Conservation (phyloP, 2,329 filamentous ascomycete genomes). For the Tothia fuscella region DNA sequence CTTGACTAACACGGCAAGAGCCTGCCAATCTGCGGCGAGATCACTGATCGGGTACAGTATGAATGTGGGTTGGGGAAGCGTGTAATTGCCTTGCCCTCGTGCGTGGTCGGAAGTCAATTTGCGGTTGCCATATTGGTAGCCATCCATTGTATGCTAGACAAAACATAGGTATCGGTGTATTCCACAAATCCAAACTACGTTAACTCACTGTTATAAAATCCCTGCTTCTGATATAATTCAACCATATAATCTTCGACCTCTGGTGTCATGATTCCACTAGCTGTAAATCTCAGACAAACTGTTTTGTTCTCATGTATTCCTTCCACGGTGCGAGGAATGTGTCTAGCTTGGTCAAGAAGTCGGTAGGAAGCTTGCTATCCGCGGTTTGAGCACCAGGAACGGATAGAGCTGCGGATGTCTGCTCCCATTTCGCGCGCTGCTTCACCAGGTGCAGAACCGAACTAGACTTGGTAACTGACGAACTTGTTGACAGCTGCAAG, state of each 20-base stretch:
- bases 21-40: conserved; percentile 10
- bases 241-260: conserved; percentile 11
- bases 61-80: conserved; percentile 8
- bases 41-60: conserved; percentile 7
- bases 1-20: neutral
- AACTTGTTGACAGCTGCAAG: conserved; percentile 7
- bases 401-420: conserved; percentile 6
- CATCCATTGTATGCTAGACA: conserved; percentile 9
- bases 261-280: conserved; percentile 9
- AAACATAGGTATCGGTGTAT: neutral
- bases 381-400: conserved; percentile 9
- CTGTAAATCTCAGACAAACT: conserved; percentile 6
- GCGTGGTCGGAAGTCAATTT: conserved; percentile 8
- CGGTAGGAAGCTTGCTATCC: neutral
- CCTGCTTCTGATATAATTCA: conserved; percentile 9
- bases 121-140: conserved; percentile 9
- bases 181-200: neutral
- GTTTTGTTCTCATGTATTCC: neutral
- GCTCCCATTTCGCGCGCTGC: conserved; percentile 9
- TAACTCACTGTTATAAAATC: conserved; percentile 10
- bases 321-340: conserved; percentile 9
- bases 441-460: neutral
- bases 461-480: conserved; percentile 9
- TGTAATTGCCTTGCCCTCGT: conserved; percentile 5
- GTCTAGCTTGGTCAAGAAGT: conserved; percentile 5